Conservation (phyloP, 1,284 basidiomycete genomes). For the Irpex lacteus region DNA sequence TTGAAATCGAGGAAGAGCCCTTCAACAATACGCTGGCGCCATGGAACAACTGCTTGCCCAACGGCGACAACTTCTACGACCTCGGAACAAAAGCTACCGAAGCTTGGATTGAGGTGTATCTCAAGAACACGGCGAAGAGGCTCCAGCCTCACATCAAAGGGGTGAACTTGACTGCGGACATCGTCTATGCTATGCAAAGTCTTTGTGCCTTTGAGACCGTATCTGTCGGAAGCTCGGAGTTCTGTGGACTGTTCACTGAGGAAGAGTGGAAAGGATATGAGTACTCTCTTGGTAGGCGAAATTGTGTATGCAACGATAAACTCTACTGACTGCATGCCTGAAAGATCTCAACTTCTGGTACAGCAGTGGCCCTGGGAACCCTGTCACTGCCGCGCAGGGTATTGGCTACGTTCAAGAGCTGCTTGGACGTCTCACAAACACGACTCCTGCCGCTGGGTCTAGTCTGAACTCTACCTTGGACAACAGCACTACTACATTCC, state of each 20-base stretch:
- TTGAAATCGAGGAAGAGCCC: constrained; percentile 18
- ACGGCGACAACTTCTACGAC: not conserved
- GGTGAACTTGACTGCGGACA: constrained; percentile 43
- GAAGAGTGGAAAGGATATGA: constrained; percentile 67
- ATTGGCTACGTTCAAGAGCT: constrained; percentile 63
- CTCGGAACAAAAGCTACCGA: not conserved
- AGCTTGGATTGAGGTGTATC: constrained; percentile 51
- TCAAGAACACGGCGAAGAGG: constrained; percentile 49
- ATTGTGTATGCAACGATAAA: not conserved
- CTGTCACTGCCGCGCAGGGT: constrained; percentile 56
- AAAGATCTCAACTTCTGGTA: constrained; percentile 48
- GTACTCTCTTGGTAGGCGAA: constrained; percentile 32
- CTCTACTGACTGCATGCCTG: not conserved
- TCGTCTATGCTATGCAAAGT: constrained; percentile 47
- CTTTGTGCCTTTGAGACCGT: constrained; percentile 68
- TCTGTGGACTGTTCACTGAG: constrained; percentile 59
- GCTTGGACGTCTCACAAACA: constrained; percentile 47
- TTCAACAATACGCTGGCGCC: constrained; percentile 63
- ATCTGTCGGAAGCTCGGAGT: constrained; percentile 55
- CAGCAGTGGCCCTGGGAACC: constrained; percentile 51
- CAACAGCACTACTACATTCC: constrained; percentile 51
- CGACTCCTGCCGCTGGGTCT: constrained; percentile 48
- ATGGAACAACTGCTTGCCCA: not conserved
- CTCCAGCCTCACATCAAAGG: constrained; percentile 46
- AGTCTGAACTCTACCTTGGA: constrained; percentile 58